phyloP scores from a whole-genome alignment of 2,329 filamentous ascomycete species.

The Aspergillus sp. region DNA sequence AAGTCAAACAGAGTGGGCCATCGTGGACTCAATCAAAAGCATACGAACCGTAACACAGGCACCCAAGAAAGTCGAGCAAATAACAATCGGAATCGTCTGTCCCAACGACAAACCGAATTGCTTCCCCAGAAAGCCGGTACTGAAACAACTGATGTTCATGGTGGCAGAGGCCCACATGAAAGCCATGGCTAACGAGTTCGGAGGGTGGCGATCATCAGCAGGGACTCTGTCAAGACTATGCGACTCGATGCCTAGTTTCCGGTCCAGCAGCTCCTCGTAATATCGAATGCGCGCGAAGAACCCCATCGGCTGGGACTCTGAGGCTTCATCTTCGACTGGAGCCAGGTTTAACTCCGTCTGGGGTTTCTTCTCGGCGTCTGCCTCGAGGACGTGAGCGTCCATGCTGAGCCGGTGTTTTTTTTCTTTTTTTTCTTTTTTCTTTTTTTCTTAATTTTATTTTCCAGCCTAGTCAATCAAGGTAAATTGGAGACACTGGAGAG shows the following conservation, averaged over 20 bases:
- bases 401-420: neutral
- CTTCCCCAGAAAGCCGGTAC: constrained; percentile 53
- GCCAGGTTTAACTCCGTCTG: constrained; percentile 11
- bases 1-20: neutral
- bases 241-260: constrained; percentile 51
- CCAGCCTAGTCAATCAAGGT: neutral
- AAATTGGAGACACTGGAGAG: neutral
- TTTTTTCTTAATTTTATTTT: neutral
- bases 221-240: constrained; percentile 48
- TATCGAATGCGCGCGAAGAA: constrained; percentile 31
- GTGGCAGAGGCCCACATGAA: constrained; percentile 54
- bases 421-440: too few relatives aligned
- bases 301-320: constrained; percentile 12
- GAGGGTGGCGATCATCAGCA: constrained; percentile 30
- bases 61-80: constrained; percentile 50
- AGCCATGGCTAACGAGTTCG: constrained; percentile 50
- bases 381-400: constrained; percentile 10
- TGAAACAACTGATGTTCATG: constrained; percentile 54
- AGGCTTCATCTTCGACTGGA: constrained; percentile 13
- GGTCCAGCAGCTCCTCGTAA: constrained; percentile 47
- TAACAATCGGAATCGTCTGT: constrained; percentile 46
- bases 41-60: constrained; percentile 26
- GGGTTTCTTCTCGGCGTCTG: constrained; percentile 13
- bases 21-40: neutral
- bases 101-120: constrained; percentile 49